phyloP scores from a whole-genome alignment of 129 eudicot species.

The Tagetes patula region DNA sequence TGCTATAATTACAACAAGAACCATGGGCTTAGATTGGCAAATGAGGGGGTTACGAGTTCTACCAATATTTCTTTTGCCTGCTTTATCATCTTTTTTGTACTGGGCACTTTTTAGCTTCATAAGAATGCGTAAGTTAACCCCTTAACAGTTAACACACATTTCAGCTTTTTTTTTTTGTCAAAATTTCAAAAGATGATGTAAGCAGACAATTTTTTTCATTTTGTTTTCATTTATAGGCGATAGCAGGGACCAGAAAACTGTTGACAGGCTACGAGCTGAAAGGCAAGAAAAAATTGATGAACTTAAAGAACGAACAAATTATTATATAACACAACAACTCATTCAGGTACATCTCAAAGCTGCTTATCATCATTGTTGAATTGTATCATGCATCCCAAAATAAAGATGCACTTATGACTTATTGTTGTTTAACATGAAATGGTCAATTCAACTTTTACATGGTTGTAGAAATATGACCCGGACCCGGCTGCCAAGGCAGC shows the following conservation, averaged over 20 bases:
- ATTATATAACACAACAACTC: constrained; percentile 88
- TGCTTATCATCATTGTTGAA: constrained; percentile 6
- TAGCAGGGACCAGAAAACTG: constrained; percentile 68
- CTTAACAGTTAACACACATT: background rate
- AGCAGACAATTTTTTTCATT: background rate
- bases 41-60: constrained; percentile 78
- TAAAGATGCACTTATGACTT: background rate
- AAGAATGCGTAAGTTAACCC: constrained; percentile 57
- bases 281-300: constrained; percentile 89
- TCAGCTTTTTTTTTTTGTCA: background rate
- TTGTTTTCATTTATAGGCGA: constrained; percentile 47
- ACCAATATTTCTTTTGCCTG: constrained; percentile 86
- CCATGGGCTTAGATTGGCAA: constrained; percentile 66
- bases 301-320: constrained; percentile 89
- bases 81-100: constrained; percentile 47
- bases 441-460: background rate
- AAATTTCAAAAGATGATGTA: background rate
- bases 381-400: constrained; percentile 2
- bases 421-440: constrained; percentile 3
- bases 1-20: constrained; percentile 83
- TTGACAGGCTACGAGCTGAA: constrained; percentile 87
- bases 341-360: constrained; percentile 57
- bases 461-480: constrained; percentile 84
- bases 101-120: constrained; percentile 53
- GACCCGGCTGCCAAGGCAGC: constrained; percentile 97